Evolutionary conservation across 345 rosid genomes (phyloP).

Genomic region (Camelina laxa): DNA sequence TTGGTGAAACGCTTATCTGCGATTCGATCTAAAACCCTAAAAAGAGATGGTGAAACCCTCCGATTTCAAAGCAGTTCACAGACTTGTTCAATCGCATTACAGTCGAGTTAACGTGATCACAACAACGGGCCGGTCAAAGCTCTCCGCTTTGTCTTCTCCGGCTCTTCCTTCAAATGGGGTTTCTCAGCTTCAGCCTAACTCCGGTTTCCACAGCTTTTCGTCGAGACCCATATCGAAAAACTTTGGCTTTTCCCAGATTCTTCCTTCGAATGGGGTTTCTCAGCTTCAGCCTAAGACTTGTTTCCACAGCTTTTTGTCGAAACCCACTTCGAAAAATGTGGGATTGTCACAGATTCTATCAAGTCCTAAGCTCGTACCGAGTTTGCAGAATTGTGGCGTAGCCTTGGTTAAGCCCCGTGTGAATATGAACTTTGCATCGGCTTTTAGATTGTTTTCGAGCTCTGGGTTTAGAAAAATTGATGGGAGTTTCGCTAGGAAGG

Average conservation of each 20-base stretch:
- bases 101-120: conserved; percentile 33
- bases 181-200: conserved; percentile 38
- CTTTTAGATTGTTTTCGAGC: conserved; percentile 58
- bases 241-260: conserved; percentile 48
- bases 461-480: conserved; percentile 46
- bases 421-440: conserved; percentile 37
- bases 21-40: not conserved
- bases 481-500: conserved; percentile 52
- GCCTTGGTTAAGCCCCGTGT: conserved; percentile 37
- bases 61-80: conserved; percentile 46
- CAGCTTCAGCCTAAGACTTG: conserved; percentile 33
- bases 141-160: conserved; percentile 35
- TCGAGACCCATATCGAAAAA: conserved; percentile 45
- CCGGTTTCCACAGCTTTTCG: conserved; percentile 37
- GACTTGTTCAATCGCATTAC: conserved; percentile 49
- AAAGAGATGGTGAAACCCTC: conserved; percentile 53
- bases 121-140: conserved; percentile 34
- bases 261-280: conserved; percentile 33
- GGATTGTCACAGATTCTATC: conserved; percentile 49
- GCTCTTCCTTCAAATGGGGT: conserved; percentile 34
- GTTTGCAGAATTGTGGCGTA: conserved; percentile 4
- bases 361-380: conserved; percentile 21
- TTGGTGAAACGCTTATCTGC: not conserved
- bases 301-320: conserved; percentile 41
- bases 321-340: conserved; percentile 42